Base-by-base conservation (phyloP, 306 rosid species). In the Echinosophora koreensis region DNA sequence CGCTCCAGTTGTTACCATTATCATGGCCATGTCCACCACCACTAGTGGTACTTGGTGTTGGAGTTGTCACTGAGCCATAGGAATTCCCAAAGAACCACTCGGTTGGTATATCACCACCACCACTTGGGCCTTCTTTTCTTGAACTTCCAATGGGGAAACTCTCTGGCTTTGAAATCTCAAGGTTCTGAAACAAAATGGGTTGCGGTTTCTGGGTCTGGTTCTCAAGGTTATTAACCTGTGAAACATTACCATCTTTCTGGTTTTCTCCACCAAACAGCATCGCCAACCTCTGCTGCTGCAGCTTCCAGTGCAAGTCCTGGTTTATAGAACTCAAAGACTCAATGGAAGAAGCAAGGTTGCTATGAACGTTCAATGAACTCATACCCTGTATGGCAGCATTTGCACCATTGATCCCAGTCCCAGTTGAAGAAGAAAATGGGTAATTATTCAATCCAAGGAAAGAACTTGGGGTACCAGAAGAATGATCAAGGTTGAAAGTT, bases 221-320 rank as follows among this genome's bases (percentile, higher is more conserved):
- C 84, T 77, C 85, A 59, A 76, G 35, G 41, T 47, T 61, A 30
- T 30, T 30, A 77, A 73, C 37, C 1, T 34, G 34, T 16, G 79
- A 59, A 78, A 67, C 75, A 22, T 5, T 49, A 15, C 18, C 39
- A 8, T 79, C 84, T 62, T 76, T 86, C 16, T 71, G 83, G 42
- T 34, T 69, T 10, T 84, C 87, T 2, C 77, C 87, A 9, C 90
- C 92, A 44, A 89, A 87, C 28, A 94, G 57, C 93, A 74, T 79
- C n/a, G 95, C 80, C 22, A 95, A 82, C 27, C 98, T 62, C 75
- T 90, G 98, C 79, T 95, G 97, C 80, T 95, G 98, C 5, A 95
- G 69, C 79, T 89, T 95, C 95, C 93, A 90, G 89, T 95, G 98
- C 81, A 95, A 90, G 88, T 95, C 97, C 80, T 92, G 98, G 86